Evolutionary conservation across 2,329 filamentous ascomycete genomes (phyloP), one percentile per base, ranked within the genome.

Genomic region (Claviceps sp.): DNA sequence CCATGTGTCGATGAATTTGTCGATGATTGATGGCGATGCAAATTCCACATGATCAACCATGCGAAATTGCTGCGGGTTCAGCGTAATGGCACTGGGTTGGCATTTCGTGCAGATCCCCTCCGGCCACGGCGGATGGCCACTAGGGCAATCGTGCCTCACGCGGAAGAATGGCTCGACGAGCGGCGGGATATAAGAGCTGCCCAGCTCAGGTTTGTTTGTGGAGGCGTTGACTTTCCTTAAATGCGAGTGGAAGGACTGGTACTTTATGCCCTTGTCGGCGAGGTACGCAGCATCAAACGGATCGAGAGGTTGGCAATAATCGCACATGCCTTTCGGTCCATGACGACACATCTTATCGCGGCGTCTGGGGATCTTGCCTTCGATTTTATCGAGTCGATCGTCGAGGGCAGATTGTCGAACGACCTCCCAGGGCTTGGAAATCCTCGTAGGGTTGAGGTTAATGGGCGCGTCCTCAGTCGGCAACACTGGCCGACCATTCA

Each of bases 31-130:
- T 3, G 89, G 83, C 1, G 87, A 84, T 1, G 91, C 84, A 64
- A 98, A 97, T 67, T 98, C 94, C 56, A 98, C 93, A 66, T 98
- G 93, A 62, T 98, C 93, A 3, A 98, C 90, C 87, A 93, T 96
- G 49, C 93, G 88, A 67, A 91, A 98, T 20, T 85, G 77, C 67
- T 98, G 93, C 5, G 89, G 89, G 64, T 97, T 90, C 50, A 98
- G 72, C 11, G 89, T 95, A 63, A 98, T 98, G 52, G 93, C 91
- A 57, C 91, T 95, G 7, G 93, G 93, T 64, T 98, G 94, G 61
- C 93, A 98, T 67, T 97, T 98, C 54, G 88, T 94, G 72, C 93
- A 98, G 58, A 98, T 97, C 16, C 93, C 93, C 60, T 94, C 89
- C 3, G 93, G 93, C 83, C 93, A 98, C 43, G 85, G 81, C 18